These are phyloP conservation scores for Nakazawaea populi DNA, from an alignment of 805 yeast species.

Conservation along the genomic window DNA sequence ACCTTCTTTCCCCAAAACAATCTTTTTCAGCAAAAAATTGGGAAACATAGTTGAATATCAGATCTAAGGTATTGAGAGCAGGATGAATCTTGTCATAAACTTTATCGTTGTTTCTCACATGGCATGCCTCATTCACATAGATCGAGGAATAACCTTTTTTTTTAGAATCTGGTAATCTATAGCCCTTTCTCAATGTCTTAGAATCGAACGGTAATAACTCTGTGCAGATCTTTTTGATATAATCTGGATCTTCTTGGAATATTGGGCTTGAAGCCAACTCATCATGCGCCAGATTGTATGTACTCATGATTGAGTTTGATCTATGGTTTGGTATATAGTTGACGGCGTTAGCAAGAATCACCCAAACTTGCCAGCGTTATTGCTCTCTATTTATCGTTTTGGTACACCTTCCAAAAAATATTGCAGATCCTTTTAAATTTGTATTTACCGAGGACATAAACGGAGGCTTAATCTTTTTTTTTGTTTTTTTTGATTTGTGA, in stretches of 20 bases:
- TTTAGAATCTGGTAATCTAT: conserved; percentile 2
- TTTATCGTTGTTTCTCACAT: not conserved
- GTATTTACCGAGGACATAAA: not conserved
- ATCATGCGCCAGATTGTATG: not conserved
- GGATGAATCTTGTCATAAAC: conserved; percentile 21
- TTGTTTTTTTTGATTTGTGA: too few species aligned
- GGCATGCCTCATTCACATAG: conserved; percentile 3
- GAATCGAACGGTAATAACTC: conserved; percentile 1
- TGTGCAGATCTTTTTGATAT: not conserved
- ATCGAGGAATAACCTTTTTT: conserved; percentile 5
- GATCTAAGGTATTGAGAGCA: conserved; percentile 31
- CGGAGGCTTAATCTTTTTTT: not conserved
- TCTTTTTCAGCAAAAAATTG: conserved; percentile 21
- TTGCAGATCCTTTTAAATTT: not conserved
- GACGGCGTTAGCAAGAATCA: too few species aligned
- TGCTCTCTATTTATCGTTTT: too few species aligned
- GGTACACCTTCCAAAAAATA: not conserved
- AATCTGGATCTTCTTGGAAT: not conserved
- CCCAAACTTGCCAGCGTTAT: too few species aligned
- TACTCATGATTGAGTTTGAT: not conserved
- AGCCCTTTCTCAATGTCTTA: not conserved
- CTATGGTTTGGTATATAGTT: too few species aligned
- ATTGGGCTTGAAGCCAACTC: not conserved
- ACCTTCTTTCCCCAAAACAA: conserved; percentile 32
- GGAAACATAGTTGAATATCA: conserved; percentile 25